Base-by-base conservation (phyloP, 2,329 filamentous ascomycete species). In the Aspergillus luchuensis region DNA sequence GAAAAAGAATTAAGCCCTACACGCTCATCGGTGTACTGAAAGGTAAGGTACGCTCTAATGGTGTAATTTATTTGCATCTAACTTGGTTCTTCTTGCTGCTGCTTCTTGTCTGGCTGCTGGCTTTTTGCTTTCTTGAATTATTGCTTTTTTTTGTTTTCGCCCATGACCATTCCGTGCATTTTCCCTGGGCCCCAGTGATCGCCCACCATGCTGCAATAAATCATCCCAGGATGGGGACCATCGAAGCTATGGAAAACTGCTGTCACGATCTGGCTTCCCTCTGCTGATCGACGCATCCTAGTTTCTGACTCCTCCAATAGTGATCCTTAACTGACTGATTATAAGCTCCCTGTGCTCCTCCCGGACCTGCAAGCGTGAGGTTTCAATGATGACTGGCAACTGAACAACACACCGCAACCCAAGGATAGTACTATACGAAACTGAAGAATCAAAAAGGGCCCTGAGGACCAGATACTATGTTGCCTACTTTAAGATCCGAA, bases 251-350 rank as follows among this genome's bases (percentile, higher is more conserved):
- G 69, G 66, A 71, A 75, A 69, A 69, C 68, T 70, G 72, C 70
- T 71, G 70, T 73, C 73, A 74, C 70, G 71, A 73, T 74, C 72
- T 72, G 66, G 68, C 67, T 69, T 67, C 67, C 63, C 66, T 66
- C 64, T 68, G 67, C 68, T 71, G 72, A 74, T 73, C 71, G 64
- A 70, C 71, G 67, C 65, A 69, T 66, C 68, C 68, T 74, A 70
- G 65, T 73, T 74, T 71, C 65, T 75, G 73, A 75, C 73, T 73
- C 67, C 72, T 75, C 73, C 71, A 71, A 75, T 73, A 67, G 67
- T 66, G 65, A 68, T 66, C 64, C 66, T 66, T 38, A 58, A 63
- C 61, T 66, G 62, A 68, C 67, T 56, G 65, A 72, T 74, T 74
- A 74, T 72, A 75, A 75, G 71, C 71, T 74, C 64, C 33, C 65